Evolutionary conservation across 2,329 filamentous ascomycete species (phyloP), one percentile per base, ranked within the genome.

Genomic region (Ophiostoma angusticollis): DNA sequence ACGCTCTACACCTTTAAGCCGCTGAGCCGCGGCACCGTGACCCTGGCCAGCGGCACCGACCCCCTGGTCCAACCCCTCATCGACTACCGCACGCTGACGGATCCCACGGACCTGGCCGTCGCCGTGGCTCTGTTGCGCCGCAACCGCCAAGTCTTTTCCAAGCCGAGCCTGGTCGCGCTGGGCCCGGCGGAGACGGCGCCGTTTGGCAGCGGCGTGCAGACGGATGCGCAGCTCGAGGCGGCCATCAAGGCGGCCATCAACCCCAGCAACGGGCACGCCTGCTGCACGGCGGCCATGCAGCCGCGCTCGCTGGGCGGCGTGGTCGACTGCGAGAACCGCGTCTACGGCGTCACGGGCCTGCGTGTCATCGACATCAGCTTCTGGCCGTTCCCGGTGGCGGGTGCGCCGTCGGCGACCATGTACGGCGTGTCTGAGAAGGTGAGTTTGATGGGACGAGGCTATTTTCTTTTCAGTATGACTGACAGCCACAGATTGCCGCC

Each of bases 1-100:
- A 44, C 54, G 2, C 49, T 63, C 12, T 55, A 56, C 40, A 27
- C 38, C 11, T 40, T 40, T 22, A 40, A 40, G 42, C 59, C 60
- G 1, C 51, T 63, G 28, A 58, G 54, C 22, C 53, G 61, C 13
- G 61, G 62, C 21, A 56, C 53, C 14, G 53, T 64, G 32, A 55
- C 50, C 19, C 57, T 64, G n/a, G n/a, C n/a, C 30, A 51, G 57
- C 45, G 49, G 52, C 0, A 48, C 52, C 0, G 50, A 62, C 47
- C 56, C 58, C 6, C 49, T 54, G 5, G 50, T 45, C 3, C 48
- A 48, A 13, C 60, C 61, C 0, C 40, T 54, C 4, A 52, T 63
- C 18, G 60, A 66, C 47, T 58, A 58, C 45, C 56, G 56, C 37
- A 57, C 54, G 8, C 53, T 52, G 8, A 55, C 55, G 9, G 58